Evolutionary conservation across 345 rosid genomes (phyloP).

Genomic region (Syzygium aqueum): DNA sequence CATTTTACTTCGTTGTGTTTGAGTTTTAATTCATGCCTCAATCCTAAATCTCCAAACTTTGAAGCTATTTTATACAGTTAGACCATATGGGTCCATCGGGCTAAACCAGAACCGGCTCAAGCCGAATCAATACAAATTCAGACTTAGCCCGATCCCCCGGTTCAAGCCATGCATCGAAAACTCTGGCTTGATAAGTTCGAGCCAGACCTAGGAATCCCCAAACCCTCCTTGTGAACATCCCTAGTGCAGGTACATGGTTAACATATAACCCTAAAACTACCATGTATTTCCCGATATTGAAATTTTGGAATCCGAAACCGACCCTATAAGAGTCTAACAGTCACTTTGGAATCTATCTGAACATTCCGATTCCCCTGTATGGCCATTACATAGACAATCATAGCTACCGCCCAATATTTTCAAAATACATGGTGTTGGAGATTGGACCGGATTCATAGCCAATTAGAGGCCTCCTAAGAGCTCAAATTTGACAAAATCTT

Average conservation of each 20-base stretch:
- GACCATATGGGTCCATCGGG: neutral
- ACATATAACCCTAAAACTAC: neutral
- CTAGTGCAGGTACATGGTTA: neutral
- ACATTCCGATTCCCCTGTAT: no score
- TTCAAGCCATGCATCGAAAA: neutral
- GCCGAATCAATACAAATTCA: fast-evolving
- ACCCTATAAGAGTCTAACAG: neutral
- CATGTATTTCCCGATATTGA: neutral
- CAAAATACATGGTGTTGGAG: no score
- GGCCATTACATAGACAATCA: no score
- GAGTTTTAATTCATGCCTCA: neutral
- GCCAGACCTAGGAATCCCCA: neutral
- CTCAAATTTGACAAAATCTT: neutral
- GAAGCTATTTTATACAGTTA: neutral
- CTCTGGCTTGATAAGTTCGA: neutral
- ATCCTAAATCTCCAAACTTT: neutral
- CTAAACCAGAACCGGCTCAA: neutral
- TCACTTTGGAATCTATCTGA: no score
- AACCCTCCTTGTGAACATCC: neutral
- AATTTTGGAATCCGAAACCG: neutral
- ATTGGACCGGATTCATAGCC: neutral
- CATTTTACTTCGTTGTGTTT: neutral
- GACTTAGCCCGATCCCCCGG: neutral
- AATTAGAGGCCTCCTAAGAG: neutral
- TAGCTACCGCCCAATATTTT: no score